Percentiles rank a stretch among this genome's conserved stretches.
Evolutionary conservation across 1,139 yeast genomes (phyloP).

Genomic region (Hyphopichia pseudoburtonii): DNA sequence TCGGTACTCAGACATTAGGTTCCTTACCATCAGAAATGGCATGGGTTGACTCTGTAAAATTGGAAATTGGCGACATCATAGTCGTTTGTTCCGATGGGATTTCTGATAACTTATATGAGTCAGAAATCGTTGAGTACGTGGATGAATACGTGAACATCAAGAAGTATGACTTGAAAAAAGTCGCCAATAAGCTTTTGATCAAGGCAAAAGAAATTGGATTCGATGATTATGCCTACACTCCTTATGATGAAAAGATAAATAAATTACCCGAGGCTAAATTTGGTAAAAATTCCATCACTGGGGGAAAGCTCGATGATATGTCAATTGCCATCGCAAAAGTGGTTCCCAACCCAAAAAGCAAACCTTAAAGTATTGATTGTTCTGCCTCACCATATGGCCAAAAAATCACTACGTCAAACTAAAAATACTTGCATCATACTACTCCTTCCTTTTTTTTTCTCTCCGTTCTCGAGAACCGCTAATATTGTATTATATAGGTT

Average conservation of each 20-base stretch:
- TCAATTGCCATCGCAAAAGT: constrained; percentile 52
- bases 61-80: constrained; percentile 43
- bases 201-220: constrained; percentile 53
- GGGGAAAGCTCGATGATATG: constrained; percentile 60
- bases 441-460: too few species aligned
- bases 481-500: too few species aligned
- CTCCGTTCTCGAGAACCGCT: too few species aligned
- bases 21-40: constrained; percentile 51
- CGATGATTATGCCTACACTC: constrained; percentile 55
- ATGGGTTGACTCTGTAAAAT: constrained; percentile 43
- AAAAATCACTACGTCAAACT: too few species aligned
- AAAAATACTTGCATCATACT: too few species aligned
- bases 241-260: constrained; percentile 54
- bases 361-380: too few species aligned
- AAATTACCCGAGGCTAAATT: constrained; percentile 34
- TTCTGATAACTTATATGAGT: constrained; percentile 51
- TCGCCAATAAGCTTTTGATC: constrained; percentile 40
- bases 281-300: constrained; percentile 39
- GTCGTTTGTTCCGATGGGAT: constrained; percentile 56
- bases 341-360: constrained; percentile 15
- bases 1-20: constrained; percentile 51
- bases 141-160: constrained; percentile 29
- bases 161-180: constrained; percentile 32
- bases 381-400: too few species aligned
- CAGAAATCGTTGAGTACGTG: constrained; percentile 43